These are phyloP conservation scores for Cnidoscolus chayamansa DNA, from an alignment of 441 rosid species.

Conservation along the genomic window DNA sequence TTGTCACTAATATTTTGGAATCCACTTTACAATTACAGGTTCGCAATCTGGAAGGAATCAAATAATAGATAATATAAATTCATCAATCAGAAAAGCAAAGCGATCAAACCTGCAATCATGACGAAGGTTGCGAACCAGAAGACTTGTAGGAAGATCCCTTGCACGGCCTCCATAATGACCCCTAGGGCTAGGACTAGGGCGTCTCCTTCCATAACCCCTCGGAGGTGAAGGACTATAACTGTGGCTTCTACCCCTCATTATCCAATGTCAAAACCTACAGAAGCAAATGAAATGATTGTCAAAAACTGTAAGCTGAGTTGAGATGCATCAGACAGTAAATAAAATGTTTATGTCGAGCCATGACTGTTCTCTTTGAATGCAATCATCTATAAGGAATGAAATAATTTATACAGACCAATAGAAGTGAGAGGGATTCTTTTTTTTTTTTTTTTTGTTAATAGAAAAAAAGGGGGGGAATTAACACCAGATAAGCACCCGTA, in stretches of 20 bases:
- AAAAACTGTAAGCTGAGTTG: too few species aligned
- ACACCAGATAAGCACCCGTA: neutral
- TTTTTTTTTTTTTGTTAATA: too few species aligned
- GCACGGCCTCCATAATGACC: conserved; percentile 44
- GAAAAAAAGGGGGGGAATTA: neutral
- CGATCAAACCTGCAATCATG: conserved; percentile 67
- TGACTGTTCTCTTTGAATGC: too few species aligned
- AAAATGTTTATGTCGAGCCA: too few species aligned
- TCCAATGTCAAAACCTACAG: conserved; percentile 18
- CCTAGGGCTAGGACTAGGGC: conserved; percentile 64
- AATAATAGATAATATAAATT: neutral
- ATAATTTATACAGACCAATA: too few species aligned
- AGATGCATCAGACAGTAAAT: too few species aligned
- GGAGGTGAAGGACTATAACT: conserved; percentile 85
- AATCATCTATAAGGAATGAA: too few species aligned
- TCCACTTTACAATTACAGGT: neutral
- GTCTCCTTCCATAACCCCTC: conserved; percentile 57
- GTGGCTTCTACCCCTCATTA: conserved; percentile 74
- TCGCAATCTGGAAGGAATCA: neutral
- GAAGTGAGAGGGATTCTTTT: too few species aligned
- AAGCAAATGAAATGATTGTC: neutral
- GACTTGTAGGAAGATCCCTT: conserved; percentile 79
- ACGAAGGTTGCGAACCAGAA: conserved; percentile 83
- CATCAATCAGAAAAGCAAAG: neutral
- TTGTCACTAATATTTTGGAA: neutral